Percentiles rank a stretch among this genome's conserved stretches.
Conservation (phyloP, 2,329 filamentous ascomycete species). For the Aspergillus sp. region DNA sequence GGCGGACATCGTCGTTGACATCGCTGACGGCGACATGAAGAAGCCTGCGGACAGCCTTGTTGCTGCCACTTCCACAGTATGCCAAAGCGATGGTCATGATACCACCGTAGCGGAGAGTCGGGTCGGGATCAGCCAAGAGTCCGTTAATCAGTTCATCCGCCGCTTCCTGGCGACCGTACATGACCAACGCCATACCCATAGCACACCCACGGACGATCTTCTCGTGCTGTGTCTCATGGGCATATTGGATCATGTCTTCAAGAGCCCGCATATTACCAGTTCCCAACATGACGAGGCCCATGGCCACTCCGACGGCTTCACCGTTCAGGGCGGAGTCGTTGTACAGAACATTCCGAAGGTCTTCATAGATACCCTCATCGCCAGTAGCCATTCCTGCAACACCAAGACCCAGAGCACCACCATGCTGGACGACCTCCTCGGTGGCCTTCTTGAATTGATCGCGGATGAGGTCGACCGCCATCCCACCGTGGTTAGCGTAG, state of each 20-base stretch:
- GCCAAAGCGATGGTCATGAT: slow-evolving; percentile 98
- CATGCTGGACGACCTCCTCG: slow-evolving; percentile 86
- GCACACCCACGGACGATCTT: slow-evolving; percentile 96
- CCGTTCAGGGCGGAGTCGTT: slow-evolving; percentile 93
- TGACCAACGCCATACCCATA: slow-evolving; percentile 94
- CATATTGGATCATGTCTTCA: slow-evolving; percentile 95
- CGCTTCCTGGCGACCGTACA: slow-evolving; percentile 92
- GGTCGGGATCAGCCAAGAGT: slow-evolving; percentile 86
- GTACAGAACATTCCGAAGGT: slow-evolving; percentile 80
- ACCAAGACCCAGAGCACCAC: slow-evolving; percentile 87
- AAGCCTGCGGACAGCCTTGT: slow-evolving; percentile 94
- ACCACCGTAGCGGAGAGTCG: slow-evolving; percentile 88
- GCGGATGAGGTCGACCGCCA: slow-evolving; percentile 54
- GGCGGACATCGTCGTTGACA: slow-evolving; percentile 93
- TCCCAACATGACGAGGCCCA: slow-evolving; percentile 97
- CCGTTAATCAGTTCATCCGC: slow-evolving; percentile 93
- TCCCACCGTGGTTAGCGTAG: slow-evolving; percentile 92
- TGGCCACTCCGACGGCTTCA: slow-evolving; percentile 88
- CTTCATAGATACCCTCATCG: slow-evolving; percentile 82
- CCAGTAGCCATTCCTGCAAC: slow-evolving; percentile 97
- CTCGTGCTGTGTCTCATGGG: slow-evolving; percentile 96
- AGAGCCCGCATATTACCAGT: slow-evolving; percentile 92
- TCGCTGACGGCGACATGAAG: slow-evolving; percentile 96
- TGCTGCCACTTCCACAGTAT: slow-evolving; percentile 95
- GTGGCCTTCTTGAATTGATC: slow-evolving; percentile 46